Percentiles rank a stretch among this genome's conserved stretches.
These are phyloP conservation scores for Punctularia strigosozonata DNA, from an alignment of 768 basidiomycete species.

Conservation along the genomic window DNA sequence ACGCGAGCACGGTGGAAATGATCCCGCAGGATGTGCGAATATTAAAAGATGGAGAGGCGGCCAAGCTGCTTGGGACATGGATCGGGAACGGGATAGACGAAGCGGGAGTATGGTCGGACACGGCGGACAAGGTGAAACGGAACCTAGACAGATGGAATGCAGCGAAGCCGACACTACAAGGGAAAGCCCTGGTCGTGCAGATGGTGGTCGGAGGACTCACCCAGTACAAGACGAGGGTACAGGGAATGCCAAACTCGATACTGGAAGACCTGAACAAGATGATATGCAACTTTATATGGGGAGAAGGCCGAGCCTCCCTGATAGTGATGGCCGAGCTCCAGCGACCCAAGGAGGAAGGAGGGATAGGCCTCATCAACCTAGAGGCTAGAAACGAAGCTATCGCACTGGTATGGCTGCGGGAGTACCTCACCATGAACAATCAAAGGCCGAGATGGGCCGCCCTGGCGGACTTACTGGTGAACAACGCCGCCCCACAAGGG, in stretches of 20 bases:
- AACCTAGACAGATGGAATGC: not conserved
- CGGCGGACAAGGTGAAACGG: not conserved
- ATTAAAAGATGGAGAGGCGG: constrained; percentile 1
- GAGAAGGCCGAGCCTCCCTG: not conserved
- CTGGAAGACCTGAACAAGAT: not conserved
- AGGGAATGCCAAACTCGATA: not conserved
- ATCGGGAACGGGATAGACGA: constrained; percentile 8
- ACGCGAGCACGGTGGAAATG: not conserved
- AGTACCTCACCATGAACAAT: not conserved
- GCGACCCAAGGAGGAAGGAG: not conserved
- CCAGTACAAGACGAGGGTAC: not conserved
- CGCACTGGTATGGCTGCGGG: not conserved
- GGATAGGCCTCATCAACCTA: not conserved
- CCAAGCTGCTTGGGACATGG: constrained; percentile 9
- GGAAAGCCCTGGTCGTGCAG: not conserved
- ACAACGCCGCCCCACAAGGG: not conserved
- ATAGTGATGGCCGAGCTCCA: not conserved
- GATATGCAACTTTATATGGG: not conserved
- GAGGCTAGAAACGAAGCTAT: not conserved
- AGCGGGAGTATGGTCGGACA: constrained; percentile 1
- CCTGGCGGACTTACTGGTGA: not conserved
- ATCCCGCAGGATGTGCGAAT: not conserved
- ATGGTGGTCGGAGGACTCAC: not conserved
- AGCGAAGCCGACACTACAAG: not conserved
- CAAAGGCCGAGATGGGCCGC: not conserved